Base-by-base conservation (phyloP, 768 basidiomycete species). In the Sutorius australiensis region DNA sequence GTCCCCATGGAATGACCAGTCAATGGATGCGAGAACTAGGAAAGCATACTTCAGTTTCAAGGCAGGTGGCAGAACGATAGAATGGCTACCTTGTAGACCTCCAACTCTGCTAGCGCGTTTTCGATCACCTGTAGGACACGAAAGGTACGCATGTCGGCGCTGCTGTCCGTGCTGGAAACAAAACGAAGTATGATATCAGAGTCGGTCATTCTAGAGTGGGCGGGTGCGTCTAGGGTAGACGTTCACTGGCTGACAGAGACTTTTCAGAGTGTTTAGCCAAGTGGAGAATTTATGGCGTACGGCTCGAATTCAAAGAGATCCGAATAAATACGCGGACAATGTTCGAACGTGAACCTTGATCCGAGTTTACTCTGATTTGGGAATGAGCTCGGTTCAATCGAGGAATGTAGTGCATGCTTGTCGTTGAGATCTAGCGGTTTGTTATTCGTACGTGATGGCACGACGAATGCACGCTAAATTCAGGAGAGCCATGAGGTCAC, bases 21-120 rank as follows among this genome's bases (percentile, higher is more conserved):
- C 12, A 72, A 61, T 0, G 80, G 76, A 53, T 78, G 77, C 51
- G 69, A 68, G 56, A 78, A 78, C 75, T 77, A 51, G n/a, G 3
- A 1, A 19, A 27, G 28, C 21, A 17, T 16, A 5, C 17, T 34
- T 49, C n/a, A 50, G 32, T 8, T 44, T 32, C 38, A n/a, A 38
- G 46, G 32, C 21, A 27, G 31, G 36, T 17, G 16, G 10, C 1
- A 9, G n/a, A 12, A 38, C 6, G 32, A 21, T 8, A 3, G 39
- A 36, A 28, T 7, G 36, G 59, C 33, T 53, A 71, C 80, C 67
- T 72, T 77, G 68, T 81, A 81, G 21, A 79, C 51, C 48, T 77
- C 74, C 36, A 73, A 50, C 27, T 69, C 61, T 17, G 61, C 59
- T 1, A 61, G 43, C 3, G 64, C 57, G 19, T 57, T 66, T n/a